A percentile compares a stretch with the other conserved stretches of the same genome.
These are phyloP conservation scores for Saksenaea oblongispora DNA, from an alignment of 371 early-diverging fungal species.

Conservation along the genomic window DNA sequence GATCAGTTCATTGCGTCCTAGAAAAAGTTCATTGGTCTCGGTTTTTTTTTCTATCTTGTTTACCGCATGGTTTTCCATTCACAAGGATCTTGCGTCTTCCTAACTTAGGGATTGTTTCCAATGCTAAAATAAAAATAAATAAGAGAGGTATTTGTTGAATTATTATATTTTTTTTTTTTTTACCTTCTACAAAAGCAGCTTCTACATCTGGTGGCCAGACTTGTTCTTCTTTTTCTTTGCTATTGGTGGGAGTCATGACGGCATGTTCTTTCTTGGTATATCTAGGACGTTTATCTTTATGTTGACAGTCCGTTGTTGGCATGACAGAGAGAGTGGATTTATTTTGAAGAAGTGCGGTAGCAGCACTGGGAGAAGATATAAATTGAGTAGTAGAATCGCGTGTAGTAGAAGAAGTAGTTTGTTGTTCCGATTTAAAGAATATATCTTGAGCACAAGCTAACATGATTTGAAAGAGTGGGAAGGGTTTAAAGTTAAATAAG, in stretches of 20 bases:
- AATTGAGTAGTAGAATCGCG: slow-evolving; percentile 1
- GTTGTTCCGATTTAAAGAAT: slow-evolving; percentile 18
- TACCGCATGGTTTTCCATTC: slow-evolving; percentile 68
- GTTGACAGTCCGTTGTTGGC: slow-evolving; percentile 13
- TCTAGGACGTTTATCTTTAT: slow-evolving; percentile 22
- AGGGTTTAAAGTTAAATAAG: slow-evolving; percentile 6
- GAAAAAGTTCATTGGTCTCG: neutral
- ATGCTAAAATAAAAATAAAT: slow-evolving; percentile 28
- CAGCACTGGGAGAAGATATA: neutral
- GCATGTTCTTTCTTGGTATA: slow-evolving; percentile 14
- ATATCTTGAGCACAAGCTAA: slow-evolving; percentile 33
- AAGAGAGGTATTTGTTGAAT: neutral
- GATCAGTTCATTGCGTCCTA: slow-evolving; percentile 75
- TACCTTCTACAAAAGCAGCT: slow-evolving; percentile 69
- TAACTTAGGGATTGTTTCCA: slow-evolving; percentile 59
- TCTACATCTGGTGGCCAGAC: slow-evolving; percentile 77
- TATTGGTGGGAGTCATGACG: slow-evolving; percentile 6
- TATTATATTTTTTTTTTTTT: neutral
- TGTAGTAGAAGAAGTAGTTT: neutral
- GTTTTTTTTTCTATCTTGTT: neutral
- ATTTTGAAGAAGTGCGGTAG: slow-evolving; percentile 3
- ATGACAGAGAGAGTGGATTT: slow-evolving; percentile 4
- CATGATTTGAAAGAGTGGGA: slow-evolving; percentile 15
- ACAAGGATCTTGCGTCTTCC: slow-evolving; percentile 63
- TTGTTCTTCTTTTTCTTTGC: slow-evolving; percentile 51